Evolutionary conservation across 495 filamentous ascomycete genomes (phyloP).

Genomic region (Hyaloscypha variabilis): DNA sequence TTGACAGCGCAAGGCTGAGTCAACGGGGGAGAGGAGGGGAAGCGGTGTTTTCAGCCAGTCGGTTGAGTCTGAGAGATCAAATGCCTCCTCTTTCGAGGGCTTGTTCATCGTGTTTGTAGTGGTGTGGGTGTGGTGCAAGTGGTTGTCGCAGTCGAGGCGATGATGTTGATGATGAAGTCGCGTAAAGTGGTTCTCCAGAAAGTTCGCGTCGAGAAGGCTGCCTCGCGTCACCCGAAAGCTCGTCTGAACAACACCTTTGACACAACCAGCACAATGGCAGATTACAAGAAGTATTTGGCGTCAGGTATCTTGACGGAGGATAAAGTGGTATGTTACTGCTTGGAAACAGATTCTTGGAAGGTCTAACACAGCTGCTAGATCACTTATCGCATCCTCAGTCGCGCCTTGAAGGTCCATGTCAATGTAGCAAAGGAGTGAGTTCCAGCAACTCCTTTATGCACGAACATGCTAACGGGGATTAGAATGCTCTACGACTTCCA

Average conservation of each 20-base stretch:
- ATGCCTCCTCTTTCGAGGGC: constrained; percentile 36
- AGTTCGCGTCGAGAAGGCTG: constrained; percentile 15
- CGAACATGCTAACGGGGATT: constrained; percentile 11
- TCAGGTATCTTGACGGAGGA: constrained; percentile 77
- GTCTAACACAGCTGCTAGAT: constrained; percentile 53
- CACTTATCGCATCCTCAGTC: constrained; percentile 81
- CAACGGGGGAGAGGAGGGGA: constrained; percentile 70
- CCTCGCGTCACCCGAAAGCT: neutral
- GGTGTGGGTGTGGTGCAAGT: neutral
- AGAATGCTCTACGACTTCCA: constrained; percentile 95
- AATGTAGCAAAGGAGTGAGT: constrained; percentile 81
- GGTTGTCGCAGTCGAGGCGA: neutral
- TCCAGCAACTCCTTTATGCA: neutral
- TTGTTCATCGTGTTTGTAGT: neutral
- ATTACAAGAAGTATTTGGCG: constrained; percentile 73
- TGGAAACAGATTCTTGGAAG: neutral
- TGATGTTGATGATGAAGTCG: neutral
- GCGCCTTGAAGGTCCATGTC: constrained; percentile 77
- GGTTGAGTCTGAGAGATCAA: constrained; percentile 81
- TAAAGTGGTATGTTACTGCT: constrained; percentile 58
- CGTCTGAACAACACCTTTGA: neutral
- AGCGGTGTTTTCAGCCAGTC: constrained; percentile 90
- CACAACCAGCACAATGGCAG: constrained; percentile 32
- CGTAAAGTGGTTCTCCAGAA: neutral
- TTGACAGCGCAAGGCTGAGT: constrained; percentile 87